Percentiles rank a stretch among this genome's conserved stretches.
Evolutionary conservation across 106 monocot species (phyloP).

Genomic region (Dendrobium huoshanense): DNA sequence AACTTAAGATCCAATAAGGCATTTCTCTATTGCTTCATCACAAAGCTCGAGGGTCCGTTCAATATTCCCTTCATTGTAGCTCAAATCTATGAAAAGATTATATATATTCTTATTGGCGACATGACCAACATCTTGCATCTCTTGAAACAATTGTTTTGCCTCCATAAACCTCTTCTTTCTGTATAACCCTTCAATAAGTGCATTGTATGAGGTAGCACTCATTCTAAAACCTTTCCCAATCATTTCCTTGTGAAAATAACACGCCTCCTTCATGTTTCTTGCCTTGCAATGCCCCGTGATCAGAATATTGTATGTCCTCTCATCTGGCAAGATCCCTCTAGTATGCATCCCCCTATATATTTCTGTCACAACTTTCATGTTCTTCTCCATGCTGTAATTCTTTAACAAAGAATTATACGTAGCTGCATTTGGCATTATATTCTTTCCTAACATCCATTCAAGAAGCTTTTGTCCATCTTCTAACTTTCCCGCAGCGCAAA

Average conservation of each 20-base stretch:
- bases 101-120: conserved; percentile 51
- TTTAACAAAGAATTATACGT: conserved; percentile 85
- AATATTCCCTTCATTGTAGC: conserved; percentile 51
- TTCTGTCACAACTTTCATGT: conserved; percentile 71
- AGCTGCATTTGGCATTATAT: conserved; percentile 52
- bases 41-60: conserved; percentile 68
- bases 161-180: conserved; percentile 69
- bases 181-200: conserved; percentile 50
- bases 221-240: conserved; percentile 59
- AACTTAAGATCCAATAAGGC: conserved; percentile 17
- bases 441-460: conserved; percentile 78
- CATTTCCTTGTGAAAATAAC: conserved; percentile 78
- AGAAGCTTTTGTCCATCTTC: conserved; percentile 71
- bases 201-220: conserved; percentile 45
- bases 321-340: conserved; percentile 56
- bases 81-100: conserved; percentile 60
- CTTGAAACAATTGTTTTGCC: conserved; percentile 69
- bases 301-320: conserved; percentile 88
- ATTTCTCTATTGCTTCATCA: conserved; percentile 64
- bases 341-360: conserved; percentile 64
- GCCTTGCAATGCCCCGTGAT: conserved; percentile 83
- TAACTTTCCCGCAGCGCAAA: conserved; percentile 63
- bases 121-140: conserved; percentile 57
- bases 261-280: conserved; percentile 92
- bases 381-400: conserved; percentile 56